Evolutionary conservation across 257 asterid species (phyloP), one percentile per base, ranked within the genome.

Genomic region (Cruciata laevipes): DNA sequence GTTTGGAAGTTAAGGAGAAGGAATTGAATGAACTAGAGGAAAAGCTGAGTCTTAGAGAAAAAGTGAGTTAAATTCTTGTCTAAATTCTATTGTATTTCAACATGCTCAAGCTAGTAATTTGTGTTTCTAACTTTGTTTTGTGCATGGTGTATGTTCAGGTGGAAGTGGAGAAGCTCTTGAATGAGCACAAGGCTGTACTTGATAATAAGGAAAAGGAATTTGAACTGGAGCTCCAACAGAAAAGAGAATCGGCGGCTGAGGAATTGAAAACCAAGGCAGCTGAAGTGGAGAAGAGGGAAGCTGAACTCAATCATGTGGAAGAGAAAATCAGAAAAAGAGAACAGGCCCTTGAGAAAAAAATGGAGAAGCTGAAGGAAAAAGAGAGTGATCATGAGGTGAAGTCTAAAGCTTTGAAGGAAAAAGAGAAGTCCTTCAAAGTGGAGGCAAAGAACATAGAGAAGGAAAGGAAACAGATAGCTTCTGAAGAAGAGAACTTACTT

Each of bases 251-350:
- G 60, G 75, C 78, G 60, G 95, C 84, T 68, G 89, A 87, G 71
- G 95, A 82, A 77, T 72, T 88, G 81, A 82, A 83, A 83, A 71
- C 74, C 73, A 90, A 88, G 82, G 87, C 75, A 49, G 78, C 73
- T 70, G 99, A 94, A 73, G 80, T 87, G 81, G 84, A 86, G 81
- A 90, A 79, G 73, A 94, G 84, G 79, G 97, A 90, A 77, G 81
- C 82, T 57, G 97, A 90, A 84, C 74, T 94, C 59, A 65, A 76
- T 58, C 99, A 94, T 77, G 70, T 78, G 96, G 96, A 90, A 74
- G 97, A 94, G 80, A 94, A 88, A 81, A 71, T 94, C 70, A 81
- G 72, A 70, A 90, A 87, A 84, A 85, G 95, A 57, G 99, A 94
- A 74, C 85, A 83, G 75, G 89, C 97, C 17, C 60, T 85, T 38